Percentiles rank a stretch among this genome's conserved stretches.
These are phyloP conservation scores for Afroboletus lepidellus DNA, from an alignment of 1,284 basidiomycete genomes.

Conservation along the genomic window DNA sequence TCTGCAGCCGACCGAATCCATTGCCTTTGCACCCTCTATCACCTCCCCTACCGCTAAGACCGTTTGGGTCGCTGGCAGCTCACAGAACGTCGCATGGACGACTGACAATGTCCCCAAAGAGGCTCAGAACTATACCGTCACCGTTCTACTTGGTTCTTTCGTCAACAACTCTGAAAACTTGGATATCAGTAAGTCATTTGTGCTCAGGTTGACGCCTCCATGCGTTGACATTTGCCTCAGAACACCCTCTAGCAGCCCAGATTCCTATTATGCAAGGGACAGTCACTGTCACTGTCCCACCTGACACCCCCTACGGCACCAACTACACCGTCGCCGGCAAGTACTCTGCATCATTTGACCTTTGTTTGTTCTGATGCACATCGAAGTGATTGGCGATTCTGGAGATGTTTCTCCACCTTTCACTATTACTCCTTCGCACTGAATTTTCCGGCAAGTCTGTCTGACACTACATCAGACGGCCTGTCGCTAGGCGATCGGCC, in stretches of 20 bases:
- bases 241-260: conserved; percentile 40
- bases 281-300: conserved; percentile 38
- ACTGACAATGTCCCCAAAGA: conserved; percentile 34
- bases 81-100: conserved; percentile 45
- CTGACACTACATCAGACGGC: neutral
- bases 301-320: conserved; percentile 16
- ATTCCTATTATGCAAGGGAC: conserved; percentile 41
- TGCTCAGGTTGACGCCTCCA: neutral
- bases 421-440: conserved; percentile 7
- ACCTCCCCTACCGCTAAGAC: conserved; percentile 33
- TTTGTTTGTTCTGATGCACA: conserved; percentile 5
- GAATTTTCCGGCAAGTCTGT: neutral
- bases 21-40: conserved; percentile 49
- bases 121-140: conserved; percentile 29
- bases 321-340: conserved; percentile 39
- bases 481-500: conserved; percentile 1
- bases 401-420: conserved; percentile 20
- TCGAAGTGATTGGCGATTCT: conserved; percentile 27
- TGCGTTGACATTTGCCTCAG: conserved; percentile 28
- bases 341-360: conserved; percentile 12
- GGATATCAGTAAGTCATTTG: conserved; percentile 36
- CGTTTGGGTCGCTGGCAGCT: conserved; percentile 39
- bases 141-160: conserved; percentile 40
- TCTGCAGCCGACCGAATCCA: conserved; percentile 31
- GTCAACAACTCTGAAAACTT: conserved; percentile 39